These are phyloP conservation scores for Thermothelomyces thermophilus DNA, from an alignment of 2,329 filamentous ascomycete genomes.

Conservation along the genomic window DNA sequence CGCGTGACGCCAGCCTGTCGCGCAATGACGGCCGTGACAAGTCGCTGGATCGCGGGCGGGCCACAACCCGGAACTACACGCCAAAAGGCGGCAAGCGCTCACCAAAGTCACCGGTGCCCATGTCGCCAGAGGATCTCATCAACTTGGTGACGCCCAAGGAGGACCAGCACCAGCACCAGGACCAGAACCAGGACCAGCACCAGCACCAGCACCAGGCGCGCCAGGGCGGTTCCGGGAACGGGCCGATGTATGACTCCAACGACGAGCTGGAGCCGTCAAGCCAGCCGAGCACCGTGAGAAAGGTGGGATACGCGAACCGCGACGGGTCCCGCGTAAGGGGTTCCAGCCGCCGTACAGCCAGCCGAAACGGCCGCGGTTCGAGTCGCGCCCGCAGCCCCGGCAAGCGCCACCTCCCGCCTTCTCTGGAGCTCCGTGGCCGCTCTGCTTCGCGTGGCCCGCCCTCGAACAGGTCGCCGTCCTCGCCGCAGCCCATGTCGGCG, in stretches of 20 bases:
- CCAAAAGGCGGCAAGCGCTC: constrained; percentile 73
- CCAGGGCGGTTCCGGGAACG: constrained; percentile 15
- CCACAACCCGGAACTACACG: constrained; percentile 54
- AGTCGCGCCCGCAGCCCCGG: constrained; percentile 15
- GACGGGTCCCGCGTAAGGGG: constrained; percentile 28
- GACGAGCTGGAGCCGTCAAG: constrained; percentile 33
- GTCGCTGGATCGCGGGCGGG: constrained; percentile 66
- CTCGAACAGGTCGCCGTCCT: constrained; percentile 66
- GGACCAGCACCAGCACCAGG: too few relatives aligned
- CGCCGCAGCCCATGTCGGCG: constrained; percentile 69
- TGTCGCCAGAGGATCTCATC: constrained; percentile 83
- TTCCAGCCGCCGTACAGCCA: constrained; percentile 44
- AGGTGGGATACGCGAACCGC: constrained; percentile 31
- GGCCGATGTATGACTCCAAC: constrained; percentile 26
- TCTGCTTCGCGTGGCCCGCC: constrained; percentile 55
- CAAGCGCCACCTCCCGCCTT: constrained; percentile 30
- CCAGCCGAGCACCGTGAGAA: constrained; percentile 38
- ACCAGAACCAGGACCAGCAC: too few relatives aligned
- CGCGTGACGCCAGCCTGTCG: constrained; percentile 40
- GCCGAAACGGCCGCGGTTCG: constrained; percentile 29
- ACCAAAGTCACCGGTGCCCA: constrained; percentile 84
- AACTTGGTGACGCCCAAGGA: constrained; percentile 48
- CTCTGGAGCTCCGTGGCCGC: constrained; percentile 52
- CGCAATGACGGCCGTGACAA: constrained; percentile 48
- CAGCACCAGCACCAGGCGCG: constrained; percentile 25